Evolutionary conservation across 2,329 filamentous ascomycete genomes (phyloP).

Genomic region (Hawksworthiomyces lignivorus): DNA sequence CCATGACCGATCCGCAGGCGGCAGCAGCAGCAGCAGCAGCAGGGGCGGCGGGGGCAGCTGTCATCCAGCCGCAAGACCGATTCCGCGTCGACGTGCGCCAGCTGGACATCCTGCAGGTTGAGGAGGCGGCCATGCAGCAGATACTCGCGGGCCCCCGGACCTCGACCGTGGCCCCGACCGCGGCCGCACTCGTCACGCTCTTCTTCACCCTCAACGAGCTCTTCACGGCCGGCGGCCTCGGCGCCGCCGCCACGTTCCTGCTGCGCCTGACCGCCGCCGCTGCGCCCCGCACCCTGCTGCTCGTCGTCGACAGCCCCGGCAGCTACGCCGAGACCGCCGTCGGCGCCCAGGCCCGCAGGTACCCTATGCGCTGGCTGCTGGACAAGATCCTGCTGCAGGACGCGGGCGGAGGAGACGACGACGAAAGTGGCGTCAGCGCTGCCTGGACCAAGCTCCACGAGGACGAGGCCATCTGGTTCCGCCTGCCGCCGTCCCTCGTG

Average conservation of each 20-base stretch:
- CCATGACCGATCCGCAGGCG: slow-evolving; percentile 28
- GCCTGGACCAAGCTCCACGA: slow-evolving; percentile 68
- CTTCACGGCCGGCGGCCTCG: slow-evolving; percentile 66
- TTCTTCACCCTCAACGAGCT: slow-evolving; percentile 96
- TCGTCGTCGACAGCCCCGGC: slow-evolving; percentile 88
- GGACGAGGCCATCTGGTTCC: slow-evolving; percentile 79
- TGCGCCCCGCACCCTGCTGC: slow-evolving; percentile 55
- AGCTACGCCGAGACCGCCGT: slow-evolving; percentile 81
- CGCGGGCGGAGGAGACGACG: slow-evolving; percentile 13
- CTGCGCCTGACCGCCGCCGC: slow-evolving; percentile 56
- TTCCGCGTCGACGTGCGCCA: slow-evolving; percentile 37
- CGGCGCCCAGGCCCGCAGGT: slow-evolving; percentile 55
- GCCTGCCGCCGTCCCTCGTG: slow-evolving; percentile 55
- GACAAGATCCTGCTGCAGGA: slow-evolving; percentile 66
- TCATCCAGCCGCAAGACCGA: slow-evolving; percentile 30
- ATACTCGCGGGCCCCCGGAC: slow-evolving; percentile 17
- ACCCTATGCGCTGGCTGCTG: slow-evolving; percentile 91
- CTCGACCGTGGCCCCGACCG: slow-evolving; percentile 12
- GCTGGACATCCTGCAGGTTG: slow-evolving; percentile 40
- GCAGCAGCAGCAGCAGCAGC: slow-evolving; percentile 37
- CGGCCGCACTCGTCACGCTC: slow-evolving; percentile 60
- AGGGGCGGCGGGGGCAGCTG: slow-evolving; percentile 35
- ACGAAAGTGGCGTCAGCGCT: slow-evolving; percentile 5
- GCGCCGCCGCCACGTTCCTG: slow-evolving; percentile 70
- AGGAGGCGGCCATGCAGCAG: slow-evolving; percentile 23